A percentile compares a stretch with the other conserved stretches of the same genome.
Conservation (phyloP, 306 rosid genomes). For the Acacia melanoxylon region DNA sequence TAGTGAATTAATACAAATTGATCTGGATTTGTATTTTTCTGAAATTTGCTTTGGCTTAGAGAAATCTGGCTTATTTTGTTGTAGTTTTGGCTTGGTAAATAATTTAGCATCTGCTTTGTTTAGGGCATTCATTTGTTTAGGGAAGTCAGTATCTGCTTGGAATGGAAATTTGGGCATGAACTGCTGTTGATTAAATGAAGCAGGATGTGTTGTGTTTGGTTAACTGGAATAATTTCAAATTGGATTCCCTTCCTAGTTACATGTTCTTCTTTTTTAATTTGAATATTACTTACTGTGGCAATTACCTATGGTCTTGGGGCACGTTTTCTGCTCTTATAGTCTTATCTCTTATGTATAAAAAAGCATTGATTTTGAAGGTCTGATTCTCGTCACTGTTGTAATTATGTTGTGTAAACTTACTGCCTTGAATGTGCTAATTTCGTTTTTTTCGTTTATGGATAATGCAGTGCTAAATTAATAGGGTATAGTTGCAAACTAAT, state of each 20-base stretch:
- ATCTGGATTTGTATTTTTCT: background rate
- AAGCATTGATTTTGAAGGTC: background rate
- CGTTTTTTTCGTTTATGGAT: background rate
- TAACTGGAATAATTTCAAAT: background rate
- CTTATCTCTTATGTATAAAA: background rate
- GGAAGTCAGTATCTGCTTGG: constrained; percentile 2
- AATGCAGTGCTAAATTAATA: background rate
- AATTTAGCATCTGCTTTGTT: background rate
- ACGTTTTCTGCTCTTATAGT: background rate
- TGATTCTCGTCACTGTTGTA: background rate
- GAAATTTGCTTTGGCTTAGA: background rate
- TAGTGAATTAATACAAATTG: background rate
- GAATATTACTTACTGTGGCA: background rate
- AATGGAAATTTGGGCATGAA: background rate
- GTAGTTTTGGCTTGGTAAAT: background rate
- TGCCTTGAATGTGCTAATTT: background rate
- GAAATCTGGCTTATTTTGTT: background rate
- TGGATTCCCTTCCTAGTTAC: background rate
- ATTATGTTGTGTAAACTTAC: background rate
- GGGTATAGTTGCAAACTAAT: constrained; percentile 8
- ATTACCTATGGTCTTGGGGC: background rate
- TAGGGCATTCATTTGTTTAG: background rate
- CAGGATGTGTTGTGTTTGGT: background rate
- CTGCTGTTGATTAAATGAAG: constrained; percentile 9
- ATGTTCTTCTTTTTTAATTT: background rate